phyloP scores from a whole-genome alignment of 495 filamentous ascomycete species.

The Thermothielavioides terrestris region DNA sequence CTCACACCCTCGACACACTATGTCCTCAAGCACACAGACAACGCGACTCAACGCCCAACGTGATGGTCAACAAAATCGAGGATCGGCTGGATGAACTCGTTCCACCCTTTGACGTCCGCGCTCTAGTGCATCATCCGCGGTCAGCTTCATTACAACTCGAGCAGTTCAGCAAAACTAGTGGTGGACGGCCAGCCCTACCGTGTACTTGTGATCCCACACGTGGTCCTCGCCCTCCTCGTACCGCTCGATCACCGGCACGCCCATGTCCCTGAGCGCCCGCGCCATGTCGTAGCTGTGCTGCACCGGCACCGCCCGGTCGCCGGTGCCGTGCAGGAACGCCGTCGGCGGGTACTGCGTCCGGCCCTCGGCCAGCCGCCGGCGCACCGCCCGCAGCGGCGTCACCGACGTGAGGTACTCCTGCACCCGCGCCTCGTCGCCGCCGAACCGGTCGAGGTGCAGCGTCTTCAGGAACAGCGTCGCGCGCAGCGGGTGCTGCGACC shows the following conservation, averaged over 20 bases:
- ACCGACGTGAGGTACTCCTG: slow-evolving; percentile 5
- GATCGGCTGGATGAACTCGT: background rate
- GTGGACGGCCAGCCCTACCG: background rate
- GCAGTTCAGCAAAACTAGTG: background rate
- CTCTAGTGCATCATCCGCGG: background rate
- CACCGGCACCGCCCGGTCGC: slow-evolving; percentile 1
- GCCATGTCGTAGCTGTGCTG: slow-evolving; percentile 7
- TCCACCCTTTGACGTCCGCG: background rate
- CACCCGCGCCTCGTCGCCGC: slow-evolving; percentile 5
- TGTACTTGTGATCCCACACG: slow-evolving; percentile 10
- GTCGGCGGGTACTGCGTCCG: slow-evolving; percentile 15
- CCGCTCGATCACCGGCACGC: slow-evolving; percentile 1
- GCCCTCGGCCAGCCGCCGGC: background rate
- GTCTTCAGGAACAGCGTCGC: background rate
- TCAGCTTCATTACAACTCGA: background rate
- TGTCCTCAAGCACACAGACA: no score
- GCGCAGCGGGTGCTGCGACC: background rate
- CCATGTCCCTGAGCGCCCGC: background rate
- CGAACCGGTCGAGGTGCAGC: slow-evolving; percentile 19
- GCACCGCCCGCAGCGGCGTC: slow-evolving; percentile 12
- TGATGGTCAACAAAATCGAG: slow-evolving; percentile 7
- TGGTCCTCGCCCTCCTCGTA: slow-evolving; percentile 7
- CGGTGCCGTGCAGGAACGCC: slow-evolving; percentile 10
- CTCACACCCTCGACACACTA: no score
- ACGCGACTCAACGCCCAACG: background rate